Conservation (phyloP, 2,329 filamentous ascomycete species). For the Neonectria faginata region DNA sequence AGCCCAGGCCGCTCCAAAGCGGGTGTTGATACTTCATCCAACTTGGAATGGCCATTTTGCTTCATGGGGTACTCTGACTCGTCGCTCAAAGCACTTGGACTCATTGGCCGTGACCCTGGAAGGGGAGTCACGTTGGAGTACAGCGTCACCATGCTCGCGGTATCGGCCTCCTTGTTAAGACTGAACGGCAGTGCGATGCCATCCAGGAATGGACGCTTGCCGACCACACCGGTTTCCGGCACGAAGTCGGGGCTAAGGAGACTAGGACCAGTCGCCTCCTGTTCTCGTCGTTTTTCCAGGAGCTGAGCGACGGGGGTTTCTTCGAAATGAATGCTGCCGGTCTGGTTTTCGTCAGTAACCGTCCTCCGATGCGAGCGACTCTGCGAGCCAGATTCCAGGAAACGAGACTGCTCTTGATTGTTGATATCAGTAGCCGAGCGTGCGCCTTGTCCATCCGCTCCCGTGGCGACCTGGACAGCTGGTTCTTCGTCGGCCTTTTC, state of each 20-base stretch:
- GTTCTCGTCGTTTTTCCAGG: slow-evolving; percentile 55
- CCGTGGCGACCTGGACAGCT: slow-evolving; percentile 49
- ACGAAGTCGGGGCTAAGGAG: slow-evolving; percentile 58
- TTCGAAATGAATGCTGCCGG: slow-evolving; percentile 48
- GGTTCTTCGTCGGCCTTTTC: slow-evolving; percentile 59
- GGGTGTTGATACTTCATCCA: slow-evolving; percentile 17
- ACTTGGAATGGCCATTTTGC: slow-evolving; percentile 20
- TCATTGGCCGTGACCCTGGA: slow-evolving; percentile 51
- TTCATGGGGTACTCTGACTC: slow-evolving; percentile 13
- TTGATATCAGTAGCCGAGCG: slow-evolving; percentile 56
- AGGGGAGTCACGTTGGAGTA: slow-evolving; percentile 54
- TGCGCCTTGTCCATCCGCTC: slow-evolving; percentile 58
- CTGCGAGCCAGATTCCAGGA: slow-evolving; percentile 44
- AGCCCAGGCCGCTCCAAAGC: slow-evolving; percentile 53
- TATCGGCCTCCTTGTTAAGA: slow-evolving; percentile 71
- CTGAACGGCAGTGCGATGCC: slow-evolving; percentile 81
- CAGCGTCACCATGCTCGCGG: slow-evolving; percentile 78
- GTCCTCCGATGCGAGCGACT: slow-evolving; percentile 58
- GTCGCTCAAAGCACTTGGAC: slow-evolving; percentile 31
- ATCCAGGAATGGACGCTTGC: slow-evolving; percentile 74
- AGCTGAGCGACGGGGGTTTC: slow-evolving; percentile 59
- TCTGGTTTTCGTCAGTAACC: slow-evolving; percentile 66
- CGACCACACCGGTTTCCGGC: slow-evolving; percentile 63
- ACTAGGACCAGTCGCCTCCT: slow-evolving; percentile 54
- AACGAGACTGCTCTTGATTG: slow-evolving; percentile 49